Evolutionary conservation across 1,284 basidiomycete species (phyloP), one percentile per base, ranked within the genome.

Genomic region (Cryptococcus floricola): DNA sequence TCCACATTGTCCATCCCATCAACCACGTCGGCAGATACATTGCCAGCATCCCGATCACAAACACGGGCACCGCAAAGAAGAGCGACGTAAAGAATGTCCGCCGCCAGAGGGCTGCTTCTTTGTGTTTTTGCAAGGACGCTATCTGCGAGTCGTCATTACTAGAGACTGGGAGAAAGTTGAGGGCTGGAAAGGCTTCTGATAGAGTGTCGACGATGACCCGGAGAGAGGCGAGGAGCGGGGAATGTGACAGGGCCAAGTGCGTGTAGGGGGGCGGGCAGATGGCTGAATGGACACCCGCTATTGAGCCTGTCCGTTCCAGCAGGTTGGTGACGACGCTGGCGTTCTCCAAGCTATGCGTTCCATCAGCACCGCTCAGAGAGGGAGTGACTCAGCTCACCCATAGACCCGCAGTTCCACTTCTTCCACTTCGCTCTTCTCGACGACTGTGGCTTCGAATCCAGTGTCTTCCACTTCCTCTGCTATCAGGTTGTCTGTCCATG

Each of bases 71-170:
- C 45, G 91, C 91, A 71, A 99, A 97, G 13, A 79, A 73, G 39
- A 88, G 70, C 63, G 87, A 85, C 79, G 84, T 84, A 50, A 85
- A 73, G 78, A 98, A 88, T 18, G 91, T 87, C n/a, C 77, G 77
- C 31, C 86, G 81, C 96, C 96, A 99, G 68, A 91, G 85, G 52
- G 87, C 82, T 31, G 96, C 88, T 76, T 98, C 96, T 74, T 90
- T 93, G 50, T 90, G 88, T 39, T 93, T 88, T 5, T 88, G 88
- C 51, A 99, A 85, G 0, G 92, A 96, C 46, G 87, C 85, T 4
- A 95, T 80, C 76, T 98, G 96, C 2, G 94, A 92, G 41, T 71
- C 67, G 49, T 73, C 71, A 18, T 64, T 53, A 14, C 65, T 70
- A 3, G 72, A 69, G 4, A 66, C 65, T 5, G 76, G 76, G n/a